Evolutionary conservation across 306 rosid genomes (phyloP).

Genomic region (Myrica gale): DNA sequence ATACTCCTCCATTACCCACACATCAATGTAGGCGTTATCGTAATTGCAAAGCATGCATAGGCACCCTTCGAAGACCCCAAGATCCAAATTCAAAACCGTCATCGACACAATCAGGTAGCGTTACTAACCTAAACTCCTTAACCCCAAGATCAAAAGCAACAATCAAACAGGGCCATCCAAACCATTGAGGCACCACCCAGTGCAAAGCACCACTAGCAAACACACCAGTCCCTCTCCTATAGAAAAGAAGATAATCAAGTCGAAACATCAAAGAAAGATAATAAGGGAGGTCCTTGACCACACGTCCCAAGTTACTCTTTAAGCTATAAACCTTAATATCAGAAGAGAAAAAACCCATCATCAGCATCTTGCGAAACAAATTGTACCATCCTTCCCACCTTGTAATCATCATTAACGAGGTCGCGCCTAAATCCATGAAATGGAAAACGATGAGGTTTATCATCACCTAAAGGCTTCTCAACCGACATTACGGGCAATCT

Average conservation of each 20-base stretch:
- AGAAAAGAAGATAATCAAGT: slow-evolving; percentile 33
- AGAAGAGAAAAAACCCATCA: slow-evolving; percentile 38
- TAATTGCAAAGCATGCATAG: slow-evolving; percentile 46
- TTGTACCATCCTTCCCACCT: slow-evolving; percentile 57
- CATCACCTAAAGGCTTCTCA: slow-evolving; percentile 16
- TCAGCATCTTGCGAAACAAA: slow-evolving; percentile 24
- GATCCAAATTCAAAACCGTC: slow-evolving; percentile 56
- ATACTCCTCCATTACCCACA: slow-evolving; percentile 66
- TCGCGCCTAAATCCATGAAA: slow-evolving; percentile 70
- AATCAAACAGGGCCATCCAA: slow-evolving; percentile 35
- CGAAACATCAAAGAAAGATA: too few species aligned
- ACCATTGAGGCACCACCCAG: slow-evolving; percentile 58
- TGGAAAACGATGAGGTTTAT: slow-evolving; percentile 31
- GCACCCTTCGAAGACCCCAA: slow-evolving; percentile 40
- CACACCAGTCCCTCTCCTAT: slow-evolving; percentile 52
- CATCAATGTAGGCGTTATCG: slow-evolving; percentile 31
- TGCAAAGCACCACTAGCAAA: slow-evolving; percentile 45
- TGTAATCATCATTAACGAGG: slow-evolving; percentile 37
- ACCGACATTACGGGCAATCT: slow-evolving; percentile 43
- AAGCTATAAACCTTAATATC: slow-evolving; percentile 49
- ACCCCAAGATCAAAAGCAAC: slow-evolving; percentile 41
- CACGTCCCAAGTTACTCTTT: slow-evolving; percentile 48
- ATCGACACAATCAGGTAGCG: slow-evolving; percentile 31
- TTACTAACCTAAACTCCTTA: slow-evolving; percentile 34
- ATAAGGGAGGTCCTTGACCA: slow-evolving; percentile 40